Conservation (phyloP, 2,329 filamentous ascomycete species). For the Aspergillus texensis region DNA sequence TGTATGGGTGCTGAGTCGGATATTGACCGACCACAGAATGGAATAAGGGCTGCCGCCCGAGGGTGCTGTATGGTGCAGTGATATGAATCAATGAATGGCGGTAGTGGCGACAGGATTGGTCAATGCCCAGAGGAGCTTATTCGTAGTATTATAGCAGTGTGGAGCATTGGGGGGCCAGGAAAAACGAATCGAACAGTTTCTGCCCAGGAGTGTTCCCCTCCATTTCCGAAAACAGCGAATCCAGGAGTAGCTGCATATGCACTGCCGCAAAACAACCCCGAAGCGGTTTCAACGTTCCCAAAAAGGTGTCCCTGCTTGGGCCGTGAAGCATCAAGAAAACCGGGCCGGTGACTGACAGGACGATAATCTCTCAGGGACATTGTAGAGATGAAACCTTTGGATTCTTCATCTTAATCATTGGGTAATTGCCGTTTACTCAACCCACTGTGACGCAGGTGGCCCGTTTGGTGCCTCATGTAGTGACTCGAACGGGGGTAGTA, state of each 20-base stretch:
- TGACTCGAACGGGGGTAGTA: conserved; percentile 3
- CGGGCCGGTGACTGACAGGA: conserved; percentile 2
- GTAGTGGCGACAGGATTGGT: conserved; percentile 10
- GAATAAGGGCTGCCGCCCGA: background rate
- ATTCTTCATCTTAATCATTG: conserved; percentile 7
- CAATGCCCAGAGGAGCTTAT: conserved; percentile 9
- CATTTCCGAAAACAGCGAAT: conserved; percentile 6
- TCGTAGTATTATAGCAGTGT: conserved; percentile 12
- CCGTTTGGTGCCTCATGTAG: conserved; percentile 4
- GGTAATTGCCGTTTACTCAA: conserved; percentile 1
- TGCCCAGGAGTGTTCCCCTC: background rate
- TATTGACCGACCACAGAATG: background rate
- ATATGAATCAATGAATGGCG: conserved; percentile 4
- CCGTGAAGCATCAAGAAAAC: background rate
- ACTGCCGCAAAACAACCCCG: conserved; percentile 13
- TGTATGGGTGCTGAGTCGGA: background rate
- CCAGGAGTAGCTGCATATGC: conserved; percentile 12
- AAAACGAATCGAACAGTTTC: conserved; percentile 6
- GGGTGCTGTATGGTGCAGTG: background rate
- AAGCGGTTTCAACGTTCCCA: conserved; percentile 4
- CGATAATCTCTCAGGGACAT: conserved; percentile 1
- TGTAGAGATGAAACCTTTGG: conserved; percentile 2
- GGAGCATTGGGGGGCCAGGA: conserved; percentile 7
- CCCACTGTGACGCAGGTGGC: background rate
- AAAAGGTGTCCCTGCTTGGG: background rate